A percentile compares a stretch with the other conserved stretches of the same genome.
Conservation (phyloP, 2,329 filamentous ascomycete species). For the Botrytis porri region DNA sequence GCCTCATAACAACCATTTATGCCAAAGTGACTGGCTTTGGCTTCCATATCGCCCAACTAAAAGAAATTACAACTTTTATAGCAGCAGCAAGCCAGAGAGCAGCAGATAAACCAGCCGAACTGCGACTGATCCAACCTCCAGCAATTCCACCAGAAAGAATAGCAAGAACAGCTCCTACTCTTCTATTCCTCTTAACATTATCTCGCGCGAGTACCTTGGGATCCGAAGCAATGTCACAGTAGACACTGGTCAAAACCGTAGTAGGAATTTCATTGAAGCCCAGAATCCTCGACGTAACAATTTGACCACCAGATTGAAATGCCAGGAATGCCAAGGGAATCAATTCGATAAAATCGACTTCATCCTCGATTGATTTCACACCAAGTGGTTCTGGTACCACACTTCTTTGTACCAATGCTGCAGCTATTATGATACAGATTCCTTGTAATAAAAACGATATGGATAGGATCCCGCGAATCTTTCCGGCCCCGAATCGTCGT, state of each 20-base stretch:
- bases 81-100: constrained; percentile 45
- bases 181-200: constrained; percentile 53
- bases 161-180: constrained; percentile 49
- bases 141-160: constrained; percentile 53
- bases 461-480: constrained; percentile 45
- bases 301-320: constrained; percentile 76
- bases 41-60: constrained; percentile 62
- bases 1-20: not conserved
- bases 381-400: constrained; percentile 46
- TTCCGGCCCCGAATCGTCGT: constrained; percentile 28
- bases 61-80: constrained; percentile 55
- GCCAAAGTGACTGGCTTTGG: constrained; percentile 23
- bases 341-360: constrained; percentile 44
- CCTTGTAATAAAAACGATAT: constrained; percentile 53
- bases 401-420: constrained; percentile 48
- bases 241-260: constrained; percentile 77
- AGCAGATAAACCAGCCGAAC: constrained; percentile 48
- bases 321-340: constrained; percentile 49
- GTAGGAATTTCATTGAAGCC: constrained; percentile 70
- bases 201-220: constrained; percentile 46
- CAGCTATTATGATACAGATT: constrained; percentile 50
- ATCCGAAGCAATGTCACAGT: constrained; percentile 76
- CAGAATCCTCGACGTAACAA: constrained; percentile 68
- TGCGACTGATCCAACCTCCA: constrained; percentile 54
- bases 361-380: constrained; percentile 30